These are phyloP conservation scores for Coniferiporia sulphurascens DNA, from an alignment of 1,284 basidiomycete genomes.

Conservation along the genomic window DNA sequence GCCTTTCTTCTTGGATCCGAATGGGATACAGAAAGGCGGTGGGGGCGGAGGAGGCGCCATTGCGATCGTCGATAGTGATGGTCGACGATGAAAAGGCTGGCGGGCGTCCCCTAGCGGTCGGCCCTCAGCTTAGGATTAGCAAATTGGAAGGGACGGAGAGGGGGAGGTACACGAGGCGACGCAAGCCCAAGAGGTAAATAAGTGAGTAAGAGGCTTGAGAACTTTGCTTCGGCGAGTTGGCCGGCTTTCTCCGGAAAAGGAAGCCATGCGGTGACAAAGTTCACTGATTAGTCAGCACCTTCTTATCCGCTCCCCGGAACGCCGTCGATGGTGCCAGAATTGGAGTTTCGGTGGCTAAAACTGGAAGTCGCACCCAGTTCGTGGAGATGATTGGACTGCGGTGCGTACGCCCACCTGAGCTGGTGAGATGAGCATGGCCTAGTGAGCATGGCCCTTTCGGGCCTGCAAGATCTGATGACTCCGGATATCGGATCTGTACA, in stretches of 20 bases:
- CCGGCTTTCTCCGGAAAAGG: neutral
- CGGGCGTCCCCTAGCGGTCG: constrained; percentile 2
- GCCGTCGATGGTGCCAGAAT: neutral
- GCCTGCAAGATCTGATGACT: neutral
- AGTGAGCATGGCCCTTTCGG: neutral
- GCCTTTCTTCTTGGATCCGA: constrained; percentile 10
- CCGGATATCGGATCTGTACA: neutral
- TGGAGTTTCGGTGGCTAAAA: neutral
- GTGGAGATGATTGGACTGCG: neutral
- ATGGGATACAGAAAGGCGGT: constrained; percentile 16
- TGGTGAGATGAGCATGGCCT: neutral
- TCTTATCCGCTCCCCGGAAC: neutral
- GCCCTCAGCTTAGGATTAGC: neutral
- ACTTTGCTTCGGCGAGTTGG: neutral
- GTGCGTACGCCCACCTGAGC: no score
- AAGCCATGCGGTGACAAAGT: neutral
- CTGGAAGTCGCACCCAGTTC: neutral
- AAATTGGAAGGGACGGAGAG: neutral
- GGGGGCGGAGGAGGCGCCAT: constrained; percentile 16
- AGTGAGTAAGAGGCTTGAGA: no score
- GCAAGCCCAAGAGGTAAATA: neutral
- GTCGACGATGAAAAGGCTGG: neutral
- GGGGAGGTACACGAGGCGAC: neutral
- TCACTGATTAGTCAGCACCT: neutral
- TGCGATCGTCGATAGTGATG: constrained; percentile 6